These are phyloP conservation scores for Skeletonema potamos DNA, from an alignment of 108 stramenopile genomes.

Conservation along the genomic window DNA sequence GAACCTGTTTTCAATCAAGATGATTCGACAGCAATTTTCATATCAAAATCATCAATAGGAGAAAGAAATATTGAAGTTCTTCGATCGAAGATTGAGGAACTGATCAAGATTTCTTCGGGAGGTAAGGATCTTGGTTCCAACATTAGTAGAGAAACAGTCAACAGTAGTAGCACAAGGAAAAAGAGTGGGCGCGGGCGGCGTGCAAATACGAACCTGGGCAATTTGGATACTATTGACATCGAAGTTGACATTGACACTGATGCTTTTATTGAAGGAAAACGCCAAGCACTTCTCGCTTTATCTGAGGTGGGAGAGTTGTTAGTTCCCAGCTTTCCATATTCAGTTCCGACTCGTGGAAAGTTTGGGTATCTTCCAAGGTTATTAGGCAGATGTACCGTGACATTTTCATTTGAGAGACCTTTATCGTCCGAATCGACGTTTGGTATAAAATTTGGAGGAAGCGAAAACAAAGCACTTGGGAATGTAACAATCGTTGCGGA, in stretches of 20 bases:
- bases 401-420: conserved; percentile 64
- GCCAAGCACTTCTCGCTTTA: conserved; percentile 59
- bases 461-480: conserved; percentile 51
- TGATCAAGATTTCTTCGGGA: conserved; percentile 46
- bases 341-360: conserved; percentile 71
- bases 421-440: conserved; percentile 19
- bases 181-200: neutral
- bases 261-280: conserved; percentile 34
- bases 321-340: conserved; percentile 66
- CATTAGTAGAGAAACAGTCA: conserved; percentile 33
- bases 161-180: conserved; percentile 2
- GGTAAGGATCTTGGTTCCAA: conserved; percentile 23
- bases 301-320: conserved; percentile 71
- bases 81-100: conserved; percentile 42
- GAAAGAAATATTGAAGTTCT: conserved; percentile 65
- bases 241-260: conserved; percentile 23
- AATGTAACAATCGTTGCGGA: conserved; percentile 86
- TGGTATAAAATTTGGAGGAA: conserved; percentile 23
- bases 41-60: conserved; percentile 65
- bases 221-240: conserved; percentile 10
- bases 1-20: conserved; percentile 82
- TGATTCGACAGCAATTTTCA: conserved; percentile 65
- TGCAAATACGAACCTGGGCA: neutral
- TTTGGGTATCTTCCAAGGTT: conserved; percentile 79
- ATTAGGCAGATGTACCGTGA: conserved; percentile 71